Evolutionary conservation across 1,284 basidiomycete species (phyloP).

Genomic region (Fistulina hepatica): DNA sequence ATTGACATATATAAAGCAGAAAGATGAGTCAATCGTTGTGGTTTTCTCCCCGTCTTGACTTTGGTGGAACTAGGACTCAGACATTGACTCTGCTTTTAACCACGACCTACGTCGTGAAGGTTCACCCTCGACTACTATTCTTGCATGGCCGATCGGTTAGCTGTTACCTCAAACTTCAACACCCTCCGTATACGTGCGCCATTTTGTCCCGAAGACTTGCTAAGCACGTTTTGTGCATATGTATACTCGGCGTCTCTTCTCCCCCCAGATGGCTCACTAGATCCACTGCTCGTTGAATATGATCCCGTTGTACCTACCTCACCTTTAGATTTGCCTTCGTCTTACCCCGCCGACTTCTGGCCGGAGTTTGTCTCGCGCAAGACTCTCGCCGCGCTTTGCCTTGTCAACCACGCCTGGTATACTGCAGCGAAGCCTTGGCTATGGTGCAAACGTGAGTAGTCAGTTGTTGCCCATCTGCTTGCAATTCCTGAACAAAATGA

Average conservation of each 20-base stretch:
- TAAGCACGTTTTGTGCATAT: constrained; percentile 56
- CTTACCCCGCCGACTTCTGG: constrained; percentile 57
- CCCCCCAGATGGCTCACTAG: constrained; percentile 45
- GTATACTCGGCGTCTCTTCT: constrained; percentile 53
- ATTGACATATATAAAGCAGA: no score
- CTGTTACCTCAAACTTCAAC: no score
- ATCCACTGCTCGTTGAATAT: constrained; percentile 48
- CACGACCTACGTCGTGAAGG: no score
- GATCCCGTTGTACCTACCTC: constrained; percentile 43
- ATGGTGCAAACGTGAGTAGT: constrained; percentile 41
- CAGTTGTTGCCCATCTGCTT: no score
- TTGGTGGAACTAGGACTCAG: no score
- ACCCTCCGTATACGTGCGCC: no score
- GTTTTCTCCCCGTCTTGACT: no score
- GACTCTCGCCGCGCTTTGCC: constrained; percentile 56
- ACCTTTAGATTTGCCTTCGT: constrained; percentile 54
- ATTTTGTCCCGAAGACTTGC: constrained; percentile 53
- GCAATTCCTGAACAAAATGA: no score
- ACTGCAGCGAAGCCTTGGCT: constrained; percentile 72
- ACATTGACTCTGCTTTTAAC: no score
- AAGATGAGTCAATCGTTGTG: no score
- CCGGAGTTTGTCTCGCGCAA: constrained; percentile 48
- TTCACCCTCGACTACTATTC: no score
- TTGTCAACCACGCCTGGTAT: constrained; percentile 64
- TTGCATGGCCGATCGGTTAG: no score